Evolutionary conservation across 2,329 filamentous ascomycete genomes (phyloP).

Genomic region (Westerdykella ornata): DNA sequence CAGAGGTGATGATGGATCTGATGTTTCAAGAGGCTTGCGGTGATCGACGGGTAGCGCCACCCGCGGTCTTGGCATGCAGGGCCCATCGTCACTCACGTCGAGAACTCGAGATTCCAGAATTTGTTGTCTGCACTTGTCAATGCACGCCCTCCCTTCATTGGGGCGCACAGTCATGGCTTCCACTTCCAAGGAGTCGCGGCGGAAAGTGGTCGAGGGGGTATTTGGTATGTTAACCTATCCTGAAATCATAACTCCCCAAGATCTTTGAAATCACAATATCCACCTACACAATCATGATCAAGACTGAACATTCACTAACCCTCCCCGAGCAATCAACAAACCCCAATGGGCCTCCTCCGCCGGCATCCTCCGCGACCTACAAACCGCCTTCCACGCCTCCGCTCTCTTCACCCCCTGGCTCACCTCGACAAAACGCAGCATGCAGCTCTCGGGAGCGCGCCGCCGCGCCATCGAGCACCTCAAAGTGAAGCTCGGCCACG

Average conservation of each 20-base stretch:
- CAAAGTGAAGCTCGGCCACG: slow-evolving; percentile 90
- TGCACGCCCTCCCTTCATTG: slow-evolving; percentile 1
- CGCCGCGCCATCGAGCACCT: slow-evolving; percentile 46
- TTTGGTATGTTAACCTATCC: slow-evolving; percentile 44
- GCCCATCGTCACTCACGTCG: slow-evolving; percentile 17
- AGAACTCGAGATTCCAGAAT: slow-evolving; percentile 11
- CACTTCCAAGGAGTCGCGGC: slow-evolving; percentile 18
- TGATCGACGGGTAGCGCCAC: slow-evolving; percentile 14
- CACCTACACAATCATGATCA: background rate
- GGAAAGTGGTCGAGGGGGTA: slow-evolving; percentile 55
- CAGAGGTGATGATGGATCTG: too few species aligned
- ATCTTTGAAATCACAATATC: slow-evolving; percentile 14
- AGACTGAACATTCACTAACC: background rate
- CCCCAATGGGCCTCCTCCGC: slow-evolving; percentile 80
- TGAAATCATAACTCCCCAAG: slow-evolving; percentile 10
- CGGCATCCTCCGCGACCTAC: slow-evolving; percentile 81
- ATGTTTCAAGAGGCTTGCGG: background rate
- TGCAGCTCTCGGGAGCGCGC: slow-evolving; percentile 51
- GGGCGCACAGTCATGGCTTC: slow-evolving; percentile 21
- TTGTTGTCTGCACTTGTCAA: background rate
- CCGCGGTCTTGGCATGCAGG: slow-evolving; percentile 9
- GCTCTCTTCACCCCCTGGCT: slow-evolving; percentile 72
- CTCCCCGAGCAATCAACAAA: slow-evolving; percentile 74
- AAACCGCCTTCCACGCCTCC: slow-evolving; percentile 77
- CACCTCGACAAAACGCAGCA: slow-evolving; percentile 52